These are phyloP conservation scores for Cornus suecica DNA, from an alignment of 148 eudicot genomes.

Conservation along the genomic window DNA sequence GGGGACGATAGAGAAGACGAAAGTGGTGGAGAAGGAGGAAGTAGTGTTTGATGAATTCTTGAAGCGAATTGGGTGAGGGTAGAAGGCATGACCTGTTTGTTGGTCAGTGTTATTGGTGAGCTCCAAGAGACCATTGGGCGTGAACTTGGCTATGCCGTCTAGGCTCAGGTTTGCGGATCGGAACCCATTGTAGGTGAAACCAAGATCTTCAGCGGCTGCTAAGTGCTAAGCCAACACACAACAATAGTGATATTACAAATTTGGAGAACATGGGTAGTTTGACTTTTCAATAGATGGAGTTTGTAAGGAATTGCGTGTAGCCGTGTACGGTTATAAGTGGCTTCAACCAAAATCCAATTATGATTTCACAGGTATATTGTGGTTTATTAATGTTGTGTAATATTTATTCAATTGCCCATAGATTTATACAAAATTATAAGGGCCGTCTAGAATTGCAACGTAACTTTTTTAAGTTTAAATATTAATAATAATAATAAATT, in stretches of 20 bases:
- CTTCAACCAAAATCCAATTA: too few relatives aligned
- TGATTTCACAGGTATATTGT: too few relatives aligned
- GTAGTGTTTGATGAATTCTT: constrained; percentile 24
- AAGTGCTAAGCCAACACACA: neutral
- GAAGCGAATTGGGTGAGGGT: constrained; percentile 47
- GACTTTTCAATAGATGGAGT: too few relatives aligned
- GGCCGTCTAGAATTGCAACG: too few relatives aligned
- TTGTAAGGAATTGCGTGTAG: too few relatives aligned
- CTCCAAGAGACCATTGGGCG: constrained; percentile 34
- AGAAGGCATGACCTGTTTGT: constrained; percentile 46
- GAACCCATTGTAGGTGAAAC: constrained; percentile 45
- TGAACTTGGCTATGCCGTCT: constrained; percentile 41
- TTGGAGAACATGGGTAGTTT: neutral
- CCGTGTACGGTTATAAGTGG: too few relatives aligned
- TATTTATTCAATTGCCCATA: too few relatives aligned
- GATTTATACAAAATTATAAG: too few relatives aligned
- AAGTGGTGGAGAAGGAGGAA: constrained; percentile 55
- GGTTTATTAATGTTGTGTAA: too few relatives aligned
- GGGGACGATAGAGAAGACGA: constrained; percentile 49
- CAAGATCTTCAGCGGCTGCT: neutral
- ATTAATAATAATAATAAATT: too few relatives aligned
- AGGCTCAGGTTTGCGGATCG: constrained; percentile 31
- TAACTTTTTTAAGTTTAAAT: too few relatives aligned
- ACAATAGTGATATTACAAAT: too few relatives aligned
- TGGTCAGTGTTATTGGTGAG: constrained; percentile 47